Conservation (phyloP, 495 filamentous ascomycete genomes). For the Bathelium albidoporum region DNA sequence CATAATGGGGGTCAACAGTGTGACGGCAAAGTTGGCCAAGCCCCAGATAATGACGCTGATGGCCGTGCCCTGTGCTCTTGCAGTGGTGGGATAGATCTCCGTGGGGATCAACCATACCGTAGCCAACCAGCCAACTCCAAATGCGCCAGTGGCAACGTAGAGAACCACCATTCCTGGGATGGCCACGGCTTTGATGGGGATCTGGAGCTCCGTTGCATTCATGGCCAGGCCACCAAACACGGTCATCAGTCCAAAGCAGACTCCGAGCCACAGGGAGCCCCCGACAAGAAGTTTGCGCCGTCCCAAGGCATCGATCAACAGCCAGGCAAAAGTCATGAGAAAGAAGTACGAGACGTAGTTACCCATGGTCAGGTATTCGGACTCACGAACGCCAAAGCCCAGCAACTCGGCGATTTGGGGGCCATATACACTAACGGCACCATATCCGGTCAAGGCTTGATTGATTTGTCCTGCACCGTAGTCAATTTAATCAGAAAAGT, state of each 20-base stretch:
- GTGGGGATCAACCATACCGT: slow-evolving; percentile 50
- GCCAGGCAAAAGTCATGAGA: slow-evolving; percentile 45
- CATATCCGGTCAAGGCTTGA: slow-evolving; percentile 44
- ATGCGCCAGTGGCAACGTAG: slow-evolving; percentile 43
- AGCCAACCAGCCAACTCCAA: slow-evolving; percentile 48
- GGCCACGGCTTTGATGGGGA: slow-evolving; percentile 32
- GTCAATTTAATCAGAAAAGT: slow-evolving; percentile 7
- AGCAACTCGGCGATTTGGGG: slow-evolving; percentile 48
- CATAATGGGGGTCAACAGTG: slow-evolving; percentile 43
- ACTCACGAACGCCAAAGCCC: slow-evolving; percentile 33
- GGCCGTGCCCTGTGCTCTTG: slow-evolving; percentile 43
- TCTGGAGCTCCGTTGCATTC: slow-evolving; percentile 25
- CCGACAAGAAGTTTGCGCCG: slow-evolving; percentile 43
- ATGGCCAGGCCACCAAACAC: slow-evolving; percentile 36
- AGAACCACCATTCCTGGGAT: slow-evolving; percentile 38
- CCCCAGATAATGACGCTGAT: slow-evolving; percentile 48
- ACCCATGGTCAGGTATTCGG: slow-evolving; percentile 42
- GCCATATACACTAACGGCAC: slow-evolving; percentile 48
- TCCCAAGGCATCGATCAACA: slow-evolving; percentile 42
- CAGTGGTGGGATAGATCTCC: slow-evolving; percentile 46
- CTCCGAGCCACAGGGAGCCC: slow-evolving; percentile 35
- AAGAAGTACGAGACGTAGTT: slow-evolving; percentile 48
- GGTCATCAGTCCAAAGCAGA: slow-evolving; percentile 38
- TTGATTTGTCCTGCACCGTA: slow-evolving; percentile 38
- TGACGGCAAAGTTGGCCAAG: slow-evolving; percentile 46